Conservation (phyloP, 805 yeast species). For the Blastobotrys parvus region DNA sequence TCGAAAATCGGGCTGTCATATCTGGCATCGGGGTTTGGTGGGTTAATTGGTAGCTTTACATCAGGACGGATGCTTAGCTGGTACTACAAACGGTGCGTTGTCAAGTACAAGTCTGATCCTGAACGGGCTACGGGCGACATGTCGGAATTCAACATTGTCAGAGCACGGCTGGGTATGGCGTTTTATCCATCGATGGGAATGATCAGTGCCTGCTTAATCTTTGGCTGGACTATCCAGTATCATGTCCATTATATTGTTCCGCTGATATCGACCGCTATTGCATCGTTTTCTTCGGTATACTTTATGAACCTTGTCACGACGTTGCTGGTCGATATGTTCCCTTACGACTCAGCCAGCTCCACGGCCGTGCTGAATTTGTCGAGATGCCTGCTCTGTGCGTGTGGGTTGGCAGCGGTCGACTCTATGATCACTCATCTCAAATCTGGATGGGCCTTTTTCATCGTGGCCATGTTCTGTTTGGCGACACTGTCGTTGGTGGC, state of each 20-base stretch:
- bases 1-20: conserved; percentile 61
- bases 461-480: conserved; percentile 42
- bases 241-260: conserved; percentile 44
- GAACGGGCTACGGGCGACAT: conserved; percentile 6
- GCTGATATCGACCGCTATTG: conserved; percentile 47
- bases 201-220: conserved; percentile 38
- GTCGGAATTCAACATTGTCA: conserved; percentile 41
- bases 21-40: conserved; percentile 64
- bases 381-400: conserved; percentile 67
- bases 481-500: conserved; percentile 2
- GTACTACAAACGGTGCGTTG: conserved; percentile 31
- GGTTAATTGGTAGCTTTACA: conserved; percentile 48
- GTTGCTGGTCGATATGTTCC: conserved; percentile 66
- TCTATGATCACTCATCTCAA: conserved; percentile 51
- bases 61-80: conserved; percentile 52
- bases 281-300: conserved; percentile 49
- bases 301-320: conserved; percentile 30
- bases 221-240: conserved; percentile 65
- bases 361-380: conserved; percentile 63
- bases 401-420: conserved; percentile 57
- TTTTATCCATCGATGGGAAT: conserved; percentile 36
- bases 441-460: conserved; percentile 67
- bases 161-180: conserved; percentile 43
- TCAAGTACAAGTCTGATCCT: conserved; percentile 9
- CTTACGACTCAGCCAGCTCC: conserved; percentile 61